Evolutionary conservation across 306 rosid species (phyloP).

Genomic region (Dryas alaskensis): DNA sequence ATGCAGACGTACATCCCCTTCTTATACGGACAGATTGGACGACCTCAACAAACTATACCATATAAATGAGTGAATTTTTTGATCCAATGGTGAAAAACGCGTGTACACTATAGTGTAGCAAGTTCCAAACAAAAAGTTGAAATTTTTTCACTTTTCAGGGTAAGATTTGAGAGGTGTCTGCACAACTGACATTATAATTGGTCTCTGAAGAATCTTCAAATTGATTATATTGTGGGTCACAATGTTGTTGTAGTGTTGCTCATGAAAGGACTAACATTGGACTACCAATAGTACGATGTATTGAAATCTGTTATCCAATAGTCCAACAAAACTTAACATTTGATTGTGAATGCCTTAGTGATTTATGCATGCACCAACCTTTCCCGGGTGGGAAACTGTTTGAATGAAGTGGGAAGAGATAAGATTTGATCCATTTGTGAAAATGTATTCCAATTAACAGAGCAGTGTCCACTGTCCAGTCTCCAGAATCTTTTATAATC

Average conservation of each 20-base stretch:
- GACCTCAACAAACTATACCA: no score
- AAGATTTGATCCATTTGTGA: conserved; percentile 13
- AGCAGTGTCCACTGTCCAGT: not conserved
- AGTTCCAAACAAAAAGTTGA: not conserved
- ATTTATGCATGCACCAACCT: not conserved
- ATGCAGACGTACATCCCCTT: no score
- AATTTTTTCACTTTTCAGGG: not conserved
- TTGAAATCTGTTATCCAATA: not conserved
- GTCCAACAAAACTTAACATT: not conserved
- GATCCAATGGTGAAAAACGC: no score
- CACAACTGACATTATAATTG: not conserved
- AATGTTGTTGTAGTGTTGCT: conserved; percentile 10
- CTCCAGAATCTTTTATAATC: not conserved
- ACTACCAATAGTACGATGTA: not conserved
- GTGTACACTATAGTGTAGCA: no score
- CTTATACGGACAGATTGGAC: no score
- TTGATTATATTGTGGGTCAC: conserved; percentile 11
- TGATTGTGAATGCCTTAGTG: not conserved
- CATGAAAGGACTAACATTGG: not conserved
- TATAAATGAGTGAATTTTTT: no score
- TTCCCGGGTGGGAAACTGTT: not conserved
- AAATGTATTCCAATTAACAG: conserved; percentile 7
- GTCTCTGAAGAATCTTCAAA: not conserved
- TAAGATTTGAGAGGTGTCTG: conserved; percentile 4
- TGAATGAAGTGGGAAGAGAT: not conserved